Evolutionary conservation across 805 yeast genomes (phyloP).

Genomic region (Maudiozyma barnettii): DNA sequence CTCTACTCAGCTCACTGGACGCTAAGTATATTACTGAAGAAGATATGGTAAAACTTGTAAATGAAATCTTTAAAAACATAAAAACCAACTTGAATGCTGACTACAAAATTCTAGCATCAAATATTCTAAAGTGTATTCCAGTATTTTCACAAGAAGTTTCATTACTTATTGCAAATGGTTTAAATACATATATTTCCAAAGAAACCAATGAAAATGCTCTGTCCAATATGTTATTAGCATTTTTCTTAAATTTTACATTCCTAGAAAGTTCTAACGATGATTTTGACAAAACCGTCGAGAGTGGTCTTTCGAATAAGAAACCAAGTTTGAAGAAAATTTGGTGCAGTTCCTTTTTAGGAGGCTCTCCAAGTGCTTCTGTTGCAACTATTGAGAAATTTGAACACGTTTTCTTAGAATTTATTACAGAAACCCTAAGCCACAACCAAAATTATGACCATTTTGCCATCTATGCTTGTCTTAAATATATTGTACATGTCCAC

Average conservation of each 20-base stretch:
- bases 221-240: slow-evolving; percentile 38
- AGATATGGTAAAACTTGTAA: slow-evolving; percentile 32
- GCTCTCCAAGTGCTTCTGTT: slow-evolving; percentile 24
- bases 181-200: slow-evolving; percentile 49
- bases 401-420: slow-evolving; percentile 21
- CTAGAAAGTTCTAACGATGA: slow-evolving; percentile 19
- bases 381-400: slow-evolving; percentile 30
- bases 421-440: slow-evolving; percentile 30
- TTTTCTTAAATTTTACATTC: slow-evolving; percentile 37
- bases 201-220: slow-evolving; percentile 70
- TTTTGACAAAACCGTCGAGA: slow-evolving; percentile 31
- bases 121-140: slow-evolving; percentile 33
- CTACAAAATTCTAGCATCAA: slow-evolving; percentile 46
- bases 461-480: slow-evolving; percentile 17
- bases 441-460: slow-evolving; percentile 35
- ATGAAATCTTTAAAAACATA: slow-evolving; percentile 46
- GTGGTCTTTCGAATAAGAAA: slow-evolving; percentile 62
- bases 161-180: slow-evolving; percentile 32
- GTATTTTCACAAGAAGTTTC: slow-evolving; percentile 25
- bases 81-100: slow-evolving; percentile 58
- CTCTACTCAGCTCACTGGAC: slow-evolving; percentile 19
- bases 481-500: slow-evolving; percentile 13
- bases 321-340: slow-evolving; percentile 55
- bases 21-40: slow-evolving; percentile 19
- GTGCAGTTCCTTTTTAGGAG: slow-evolving; percentile 38